phyloP scores from a whole-genome alignment of 371 early-diverging fungal species.

The Zychaea mexicana region DNA sequence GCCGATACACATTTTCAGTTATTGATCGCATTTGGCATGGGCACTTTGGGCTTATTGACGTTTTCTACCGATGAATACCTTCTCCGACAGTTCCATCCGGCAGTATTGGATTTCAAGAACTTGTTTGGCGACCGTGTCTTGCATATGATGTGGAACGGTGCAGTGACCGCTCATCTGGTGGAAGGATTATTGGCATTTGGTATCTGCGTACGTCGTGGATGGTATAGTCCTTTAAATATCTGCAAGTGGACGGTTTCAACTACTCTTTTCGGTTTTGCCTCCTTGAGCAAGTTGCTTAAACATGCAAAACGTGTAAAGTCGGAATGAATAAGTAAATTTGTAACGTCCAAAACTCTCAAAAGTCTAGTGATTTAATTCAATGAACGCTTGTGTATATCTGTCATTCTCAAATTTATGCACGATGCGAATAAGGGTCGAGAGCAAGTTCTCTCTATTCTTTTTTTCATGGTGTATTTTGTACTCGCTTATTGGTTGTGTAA shows the following conservation, averaged over 20 bases:
- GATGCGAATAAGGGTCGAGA: no score
- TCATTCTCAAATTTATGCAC: no score
- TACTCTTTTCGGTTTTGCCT: conserved; percentile 33
- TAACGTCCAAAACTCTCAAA: no score
- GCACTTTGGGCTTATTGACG: conserved; percentile 13
- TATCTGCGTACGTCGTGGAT: conserved; percentile 40
- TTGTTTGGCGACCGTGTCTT: neutral
- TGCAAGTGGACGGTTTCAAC: conserved; percentile 39
- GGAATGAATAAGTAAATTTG: neutral
- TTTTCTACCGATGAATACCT: conserved; percentile 19
- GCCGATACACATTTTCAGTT: conserved; percentile 7
- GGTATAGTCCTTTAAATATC: conserved; percentile 38
- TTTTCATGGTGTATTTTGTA: no score
- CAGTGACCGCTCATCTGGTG: conserved; percentile 18
- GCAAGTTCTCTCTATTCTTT: no score
- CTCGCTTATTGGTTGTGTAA: no score
- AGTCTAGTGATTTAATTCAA: no score
- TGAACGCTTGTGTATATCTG: no score
- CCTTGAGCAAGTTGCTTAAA: conserved; percentile 9
- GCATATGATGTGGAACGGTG: conserved; percentile 3
- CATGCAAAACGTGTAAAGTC: conserved; percentile 9
- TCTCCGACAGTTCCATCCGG: conserved; percentile 12
- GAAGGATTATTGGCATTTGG: conserved; percentile 23
- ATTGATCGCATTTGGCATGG: conserved; percentile 7
- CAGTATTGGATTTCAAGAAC: neutral